Base-by-base conservation (phyloP, 306 rosid species). In the Rubus idaeus region DNA sequence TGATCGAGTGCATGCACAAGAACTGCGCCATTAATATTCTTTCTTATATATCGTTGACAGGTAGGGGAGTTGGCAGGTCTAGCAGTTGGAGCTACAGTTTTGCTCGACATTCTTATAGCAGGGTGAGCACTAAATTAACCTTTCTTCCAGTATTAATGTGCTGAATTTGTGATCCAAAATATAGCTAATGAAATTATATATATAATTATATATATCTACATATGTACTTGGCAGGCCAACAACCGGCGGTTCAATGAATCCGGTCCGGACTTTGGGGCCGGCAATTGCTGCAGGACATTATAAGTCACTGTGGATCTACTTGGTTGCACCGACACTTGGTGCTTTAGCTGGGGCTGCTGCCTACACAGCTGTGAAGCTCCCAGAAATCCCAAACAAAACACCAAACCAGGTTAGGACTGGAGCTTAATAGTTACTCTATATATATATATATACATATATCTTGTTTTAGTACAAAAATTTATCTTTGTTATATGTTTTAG, bases 221-320 rank as follows among this genome's bases (percentile, higher is more conserved):
- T 6, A 58, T 23, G 6, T 18, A 53, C 10, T 9, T 56, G 77
- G 76, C 80, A 87, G 92, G 74, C 81, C 81, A 23, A 75, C 86
- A 21, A 83, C 93, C 1, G 92, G 96, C 0, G 89, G 82, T 10
- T 91, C 93, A 2, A 87, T 89, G 93, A 91, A 89, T 66, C 96
- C 96, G 23, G 91, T 80, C 67, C 71, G 89, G 75, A 91, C 83
- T 20, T 42, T 89, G 65, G 96, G 88, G 4, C 90, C 89, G 4
- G 91, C 92, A 0, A 18, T 91, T 5, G 79, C 90, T 4, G 45
- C 79, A 0, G 81, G 75, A 8, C 62, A 82, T 65, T 90, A 81
- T 74, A 77, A 41, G 10, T 89, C 84, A 20, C 40, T 91, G 12
- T 87, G 94, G 94, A 47, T 82, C 45, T 87, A 86, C 51, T 4